Conservation (phyloP, 2,329 filamentous ascomycete genomes). For the Podosphaera aphanis region DNA sequence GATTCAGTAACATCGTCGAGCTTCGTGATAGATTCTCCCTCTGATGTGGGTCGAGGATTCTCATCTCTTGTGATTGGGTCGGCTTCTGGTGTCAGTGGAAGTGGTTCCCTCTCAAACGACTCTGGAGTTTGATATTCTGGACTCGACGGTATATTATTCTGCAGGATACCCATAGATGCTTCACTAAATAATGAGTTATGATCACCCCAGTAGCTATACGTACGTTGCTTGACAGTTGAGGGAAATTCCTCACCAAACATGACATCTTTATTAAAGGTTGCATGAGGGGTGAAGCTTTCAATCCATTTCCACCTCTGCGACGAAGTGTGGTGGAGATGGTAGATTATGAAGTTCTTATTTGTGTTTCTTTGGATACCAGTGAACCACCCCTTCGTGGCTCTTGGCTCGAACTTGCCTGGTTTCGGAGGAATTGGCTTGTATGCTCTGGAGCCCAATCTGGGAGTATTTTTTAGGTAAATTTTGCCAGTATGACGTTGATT, state of each 20-base stretch:
- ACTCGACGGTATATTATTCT: too few relatives aligned
- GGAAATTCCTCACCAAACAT: not conserved
- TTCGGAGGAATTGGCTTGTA: not conserved
- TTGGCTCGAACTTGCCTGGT: not conserved
- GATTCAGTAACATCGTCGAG: too few relatives aligned
- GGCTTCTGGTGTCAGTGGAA: too few relatives aligned
- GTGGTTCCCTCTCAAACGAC: too few relatives aligned
- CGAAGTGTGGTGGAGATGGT: not conserved
- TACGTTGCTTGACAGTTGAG: not conserved
- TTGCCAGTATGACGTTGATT: not conserved
- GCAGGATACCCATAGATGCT: too few relatives aligned
- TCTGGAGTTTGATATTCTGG: not conserved
- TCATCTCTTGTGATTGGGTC: too few relatives aligned
- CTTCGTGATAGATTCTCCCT: not conserved
- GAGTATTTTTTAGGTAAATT: not conserved
- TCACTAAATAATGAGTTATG: not conserved
- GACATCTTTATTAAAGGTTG: not conserved
- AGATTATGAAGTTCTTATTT: not conserved
- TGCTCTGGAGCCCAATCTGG: not conserved
- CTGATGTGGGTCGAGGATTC: too few relatives aligned
- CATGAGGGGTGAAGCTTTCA: not conserved
- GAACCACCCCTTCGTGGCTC: not conserved
- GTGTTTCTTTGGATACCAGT: not conserved
- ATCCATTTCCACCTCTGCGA: not conserved
- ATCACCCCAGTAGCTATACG: not conserved